Conservation (phyloP, 768 basidiomycete genomes). For the Infundibulicybe gibba region DNA sequence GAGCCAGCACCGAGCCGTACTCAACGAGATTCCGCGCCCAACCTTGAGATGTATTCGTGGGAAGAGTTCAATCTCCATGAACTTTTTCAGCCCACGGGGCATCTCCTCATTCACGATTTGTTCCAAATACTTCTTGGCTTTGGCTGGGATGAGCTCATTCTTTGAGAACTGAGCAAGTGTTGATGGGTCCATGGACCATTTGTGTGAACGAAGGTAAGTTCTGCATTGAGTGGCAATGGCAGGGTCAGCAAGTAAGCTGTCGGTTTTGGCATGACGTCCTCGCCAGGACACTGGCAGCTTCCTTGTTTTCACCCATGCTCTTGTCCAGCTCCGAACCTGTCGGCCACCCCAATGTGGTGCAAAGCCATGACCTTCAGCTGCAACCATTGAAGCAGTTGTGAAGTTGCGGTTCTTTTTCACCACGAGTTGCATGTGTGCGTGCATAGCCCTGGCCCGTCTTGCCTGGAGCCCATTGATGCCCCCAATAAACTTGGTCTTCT, state of each 20-base stretch:
- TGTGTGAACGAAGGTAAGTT: slow-evolving; percentile 25
- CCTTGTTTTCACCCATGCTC: slow-evolving; percentile 16
- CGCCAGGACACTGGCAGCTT: slow-evolving; percentile 18
- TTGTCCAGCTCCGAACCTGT: slow-evolving; percentile 19
- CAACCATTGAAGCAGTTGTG: slow-evolving; percentile 20
- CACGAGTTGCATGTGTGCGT: slow-evolving; percentile 23
- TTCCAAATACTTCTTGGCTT: slow-evolving; percentile 22
- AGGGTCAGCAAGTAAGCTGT: slow-evolving; percentile 23
- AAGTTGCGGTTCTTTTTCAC: slow-evolving; percentile 15
- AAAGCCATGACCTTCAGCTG: slow-evolving; percentile 27
- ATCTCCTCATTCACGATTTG: slow-evolving; percentile 26
- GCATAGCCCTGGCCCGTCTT: slow-evolving; percentile 18
- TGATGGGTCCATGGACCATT: slow-evolving; percentile 30
- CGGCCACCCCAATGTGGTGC: slow-evolving; percentile 22
- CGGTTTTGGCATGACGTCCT: slow-evolving; percentile 22
- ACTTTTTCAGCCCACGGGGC: slow-evolving; percentile 26
- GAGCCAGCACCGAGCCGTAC: slow-evolving; percentile 26
- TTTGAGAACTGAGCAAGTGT: slow-evolving; percentile 23
- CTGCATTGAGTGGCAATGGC: slow-evolving; percentile 20
- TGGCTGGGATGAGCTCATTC: slow-evolving; percentile 18
- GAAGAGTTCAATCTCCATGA: slow-evolving; percentile 28
- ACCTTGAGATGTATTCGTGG: slow-evolving; percentile 23
- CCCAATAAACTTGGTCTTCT: slow-evolving; percentile 16
- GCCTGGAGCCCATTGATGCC: slow-evolving; percentile 24
- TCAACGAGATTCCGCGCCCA: slow-evolving; percentile 22